A percentile compares a stretch with the other conserved stretches of the same genome.
These are phyloP conservation scores for Fomitopsis pinicola DNA, from an alignment of 1,284 basidiomycete species.

Conservation along the genomic window DNA sequence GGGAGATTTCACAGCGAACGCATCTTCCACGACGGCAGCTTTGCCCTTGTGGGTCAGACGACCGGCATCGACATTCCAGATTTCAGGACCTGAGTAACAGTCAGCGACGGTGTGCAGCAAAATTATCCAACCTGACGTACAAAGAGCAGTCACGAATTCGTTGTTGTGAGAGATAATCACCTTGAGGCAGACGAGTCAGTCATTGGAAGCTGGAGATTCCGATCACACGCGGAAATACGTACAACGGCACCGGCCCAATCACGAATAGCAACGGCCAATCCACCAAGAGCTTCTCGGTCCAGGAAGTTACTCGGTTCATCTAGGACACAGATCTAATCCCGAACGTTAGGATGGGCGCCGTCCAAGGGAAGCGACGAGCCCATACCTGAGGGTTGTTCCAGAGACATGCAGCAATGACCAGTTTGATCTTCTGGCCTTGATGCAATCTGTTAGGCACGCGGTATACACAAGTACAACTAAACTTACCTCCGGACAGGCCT, in stretches of 20 bases:
- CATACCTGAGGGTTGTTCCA: slow-evolving; percentile 93
- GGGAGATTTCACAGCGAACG: slow-evolving; percentile 53
- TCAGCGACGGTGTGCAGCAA: slow-evolving; percentile 6
- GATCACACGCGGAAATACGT: slow-evolving; percentile 25
- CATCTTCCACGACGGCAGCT: slow-evolving; percentile 77
- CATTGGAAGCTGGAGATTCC: slow-evolving; percentile 13
- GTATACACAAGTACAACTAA: not conserved
- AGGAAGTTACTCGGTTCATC: slow-evolving; percentile 98
- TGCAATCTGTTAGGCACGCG: not conserved
- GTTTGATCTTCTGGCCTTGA: slow-evolving; percentile 92
- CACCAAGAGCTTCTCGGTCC: slow-evolving; percentile 86
- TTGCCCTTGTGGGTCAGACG: slow-evolving; percentile 88
- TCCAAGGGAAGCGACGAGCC: not conserved
- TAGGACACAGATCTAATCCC: slow-evolving; percentile 62
- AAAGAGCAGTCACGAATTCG: slow-evolving; percentile 87
- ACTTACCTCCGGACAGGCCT: slow-evolving; percentile 78
- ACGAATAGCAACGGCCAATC: slow-evolving; percentile 92
- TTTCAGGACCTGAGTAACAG: slow-evolving; percentile 60
- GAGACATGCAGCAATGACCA: slow-evolving; percentile 90
- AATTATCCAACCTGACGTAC: slow-evolving; percentile 41
- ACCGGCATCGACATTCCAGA: slow-evolving; percentile 80
- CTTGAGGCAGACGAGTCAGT: slow-evolving; percentile 32
- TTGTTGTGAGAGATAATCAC: slow-evolving; percentile 96
- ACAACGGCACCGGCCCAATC: slow-evolving; percentile 96
- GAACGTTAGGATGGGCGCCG: not conserved